Percentiles rank a stretch among this genome's conserved stretches.
These are phyloP conservation scores for Olyra latifolia DNA, from an alignment of 176 grass and related monocot genomes.

Conservation along the genomic window DNA sequence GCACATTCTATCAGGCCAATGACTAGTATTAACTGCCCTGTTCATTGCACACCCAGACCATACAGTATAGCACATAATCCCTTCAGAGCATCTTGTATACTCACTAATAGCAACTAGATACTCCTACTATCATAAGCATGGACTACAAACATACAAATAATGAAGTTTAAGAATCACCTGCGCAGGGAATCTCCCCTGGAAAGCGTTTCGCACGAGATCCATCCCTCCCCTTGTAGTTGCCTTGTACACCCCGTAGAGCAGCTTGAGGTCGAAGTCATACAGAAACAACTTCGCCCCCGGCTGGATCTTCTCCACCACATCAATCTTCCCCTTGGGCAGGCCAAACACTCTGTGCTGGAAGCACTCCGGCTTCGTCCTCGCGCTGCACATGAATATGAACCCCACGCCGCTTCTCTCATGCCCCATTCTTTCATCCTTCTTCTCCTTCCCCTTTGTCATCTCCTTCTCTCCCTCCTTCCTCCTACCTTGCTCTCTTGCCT, in stretches of 20 bases:
- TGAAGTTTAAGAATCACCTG: constrained; percentile 48
- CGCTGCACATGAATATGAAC: constrained; percentile 81
- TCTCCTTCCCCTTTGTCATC: background rate
- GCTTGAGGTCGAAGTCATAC: constrained; percentile 74
- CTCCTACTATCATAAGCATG: background rate
- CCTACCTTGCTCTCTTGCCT: background rate
- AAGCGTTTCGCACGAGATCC: constrained; percentile 44
- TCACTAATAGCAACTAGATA: background rate
- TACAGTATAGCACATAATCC: background rate
- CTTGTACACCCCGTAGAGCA: constrained; percentile 76
- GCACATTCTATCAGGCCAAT: background rate
- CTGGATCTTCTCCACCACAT: constrained; percentile 63
- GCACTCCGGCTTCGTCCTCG: constrained; percentile 68
- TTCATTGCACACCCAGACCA: background rate
- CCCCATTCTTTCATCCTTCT: background rate
- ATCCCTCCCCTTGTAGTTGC: constrained; percentile 53
- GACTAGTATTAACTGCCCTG: background rate
- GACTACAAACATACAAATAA: background rate
- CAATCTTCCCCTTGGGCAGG: constrained; percentile 51
- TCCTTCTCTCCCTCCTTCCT: background rate
- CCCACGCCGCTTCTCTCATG: background rate
- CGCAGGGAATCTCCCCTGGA: constrained; percentile 57
- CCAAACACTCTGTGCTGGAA: constrained; percentile 55
- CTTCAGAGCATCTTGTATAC: background rate
- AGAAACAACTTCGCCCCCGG: constrained; percentile 55